Base-by-base conservation (phyloP, 805 yeast genomes). In the Candida caryicola region DNA sequence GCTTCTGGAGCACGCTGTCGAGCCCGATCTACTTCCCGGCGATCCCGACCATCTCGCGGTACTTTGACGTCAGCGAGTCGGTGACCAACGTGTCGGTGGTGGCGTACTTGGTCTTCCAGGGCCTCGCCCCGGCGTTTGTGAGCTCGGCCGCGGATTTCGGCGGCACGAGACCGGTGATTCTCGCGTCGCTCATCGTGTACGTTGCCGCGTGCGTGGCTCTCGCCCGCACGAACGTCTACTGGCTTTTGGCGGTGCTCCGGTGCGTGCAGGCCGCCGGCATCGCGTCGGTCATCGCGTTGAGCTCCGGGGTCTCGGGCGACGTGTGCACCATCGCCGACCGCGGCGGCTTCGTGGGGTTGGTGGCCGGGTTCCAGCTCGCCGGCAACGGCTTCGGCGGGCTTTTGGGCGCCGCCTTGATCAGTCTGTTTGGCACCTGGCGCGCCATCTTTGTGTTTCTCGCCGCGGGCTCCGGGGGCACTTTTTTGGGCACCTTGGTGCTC, bases 21-120 rank as follows among this genome's bases (percentile, higher is more conserved):
- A 76, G 83, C 47, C 86, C 95, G 0, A 85, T 87, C 10, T 88
- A 84, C 55, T 82, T 85, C 59, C 95, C 95, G 0, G 89, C 89
- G 0, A 59, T 89, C 13, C 77, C 81, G 0, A 66, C 73, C 4
- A 62, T 89, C 7, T 76, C 79, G 35, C 46, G 54, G 0, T 61
- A 77, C 19, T 85, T 89, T 48, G 36, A 70, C 31, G 73, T 81
- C 3, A 50, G 79, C 2, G 77, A 76, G 33, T 82, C 79, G 35
- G 60, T 70, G 36, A 77, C 81, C 39, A 85, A 88, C 53, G 50
- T 85, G n/a, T 77, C 95, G 0, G 83, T 89, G 23, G 89, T 88
- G 1, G 80, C 86, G 0, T 88, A 87, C 51, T 72, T 85, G 35
- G 53, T 85, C 7, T 73, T 83, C 36, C 96, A 88, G 60, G 95